These are phyloP conservation scores for Emmonsiellopsis sp. DNA, from an alignment of 2,329 filamentous ascomycete genomes.

Conservation along the genomic window DNA sequence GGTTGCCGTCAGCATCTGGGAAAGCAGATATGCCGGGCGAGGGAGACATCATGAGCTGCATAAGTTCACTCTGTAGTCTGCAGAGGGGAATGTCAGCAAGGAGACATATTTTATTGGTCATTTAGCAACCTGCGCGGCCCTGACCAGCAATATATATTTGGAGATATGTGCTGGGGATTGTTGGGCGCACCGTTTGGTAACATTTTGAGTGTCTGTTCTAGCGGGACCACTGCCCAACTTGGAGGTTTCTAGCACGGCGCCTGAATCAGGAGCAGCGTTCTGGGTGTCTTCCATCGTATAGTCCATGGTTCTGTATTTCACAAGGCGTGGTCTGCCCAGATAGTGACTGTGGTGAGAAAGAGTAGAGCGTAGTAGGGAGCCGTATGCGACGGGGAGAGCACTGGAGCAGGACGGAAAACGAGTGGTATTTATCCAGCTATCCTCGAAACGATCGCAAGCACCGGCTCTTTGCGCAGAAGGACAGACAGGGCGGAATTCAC, in stretches of 20 bases:
- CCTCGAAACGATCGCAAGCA: too few relatives aligned
- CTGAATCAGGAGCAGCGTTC: slow-evolving; percentile 54
- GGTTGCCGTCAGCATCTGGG: slow-evolving; percentile 78
- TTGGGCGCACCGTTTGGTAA: slow-evolving; percentile 60
- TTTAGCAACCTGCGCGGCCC: too few relatives aligned
- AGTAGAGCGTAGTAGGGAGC: not conserved
- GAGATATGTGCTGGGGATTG: not conserved
- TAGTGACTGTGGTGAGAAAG: not conserved
- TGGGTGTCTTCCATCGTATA: slow-evolving; percentile 54
- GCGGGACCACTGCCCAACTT: slow-evolving; percentile 49
- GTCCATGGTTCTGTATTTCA: slow-evolving; percentile 33
- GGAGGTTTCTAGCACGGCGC: slow-evolving; percentile 43
- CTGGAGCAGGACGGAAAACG: not conserved
- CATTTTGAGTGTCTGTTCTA: slow-evolving; percentile 60
- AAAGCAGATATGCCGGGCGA: slow-evolving; percentile 93
- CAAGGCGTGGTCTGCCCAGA: not conserved
- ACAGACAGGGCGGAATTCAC: too few relatives aligned
- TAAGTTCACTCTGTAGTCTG: slow-evolving; percentile 92
- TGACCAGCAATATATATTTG: not conserved
- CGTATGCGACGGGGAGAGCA: not conserved
- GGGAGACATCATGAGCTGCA: slow-evolving; percentile 95
- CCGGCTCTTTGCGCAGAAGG: too few relatives aligned
- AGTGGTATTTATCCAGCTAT: not conserved
- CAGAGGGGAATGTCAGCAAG: not conserved
- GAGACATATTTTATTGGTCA: not conserved